phyloP scores from a whole-genome alignment of 495 filamentous ascomycete genomes.

The Chlorociboria aeruginascens region DNA sequence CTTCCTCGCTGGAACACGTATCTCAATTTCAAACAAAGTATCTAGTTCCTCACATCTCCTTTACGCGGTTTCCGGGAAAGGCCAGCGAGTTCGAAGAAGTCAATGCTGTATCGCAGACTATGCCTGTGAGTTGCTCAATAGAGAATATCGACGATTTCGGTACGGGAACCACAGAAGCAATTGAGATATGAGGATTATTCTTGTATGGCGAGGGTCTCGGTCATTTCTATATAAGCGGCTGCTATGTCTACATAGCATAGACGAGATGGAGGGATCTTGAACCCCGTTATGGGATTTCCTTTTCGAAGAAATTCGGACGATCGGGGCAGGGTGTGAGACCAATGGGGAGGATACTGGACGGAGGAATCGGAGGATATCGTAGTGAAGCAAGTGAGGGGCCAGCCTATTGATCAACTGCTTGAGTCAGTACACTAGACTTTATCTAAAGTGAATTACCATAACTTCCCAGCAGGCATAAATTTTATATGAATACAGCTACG shows the following conservation, averaged over 20 bases:
- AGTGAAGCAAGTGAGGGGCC: too few species aligned
- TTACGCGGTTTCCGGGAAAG: conserved; percentile 55
- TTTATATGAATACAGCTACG: too few species aligned
- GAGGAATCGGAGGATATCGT: conserved; percentile 39
- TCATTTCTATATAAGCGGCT: neutral
- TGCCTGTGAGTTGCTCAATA: conserved; percentile 6
- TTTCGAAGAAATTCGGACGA: conserved; percentile 27
- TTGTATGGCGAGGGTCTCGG: conserved; percentile 1
- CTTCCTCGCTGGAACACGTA: conserved; percentile 51
- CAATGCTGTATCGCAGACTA: conserved; percentile 42
- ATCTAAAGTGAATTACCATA: too few species aligned
- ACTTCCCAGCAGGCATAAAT: too few species aligned
- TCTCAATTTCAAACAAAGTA: conserved; percentile 51
- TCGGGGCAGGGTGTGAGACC: conserved; percentile 53
- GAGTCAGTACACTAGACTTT: too few species aligned
- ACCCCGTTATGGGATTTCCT: neutral
- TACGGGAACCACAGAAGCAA: conserved; percentile 57
- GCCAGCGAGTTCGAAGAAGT: conserved; percentile 58
- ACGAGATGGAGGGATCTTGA: neutral
- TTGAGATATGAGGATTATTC: conserved; percentile 36
- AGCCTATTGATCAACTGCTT: too few species aligned
- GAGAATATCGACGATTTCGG: conserved; percentile 59
- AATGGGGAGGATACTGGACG: conserved; percentile 42
- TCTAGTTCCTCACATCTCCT: conserved; percentile 63
- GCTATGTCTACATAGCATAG: neutral